These are phyloP conservation scores for Atkinsonella hypoxylon DNA, from an alignment of 2,329 filamentous ascomycete species.

Conservation along the genomic window DNA sequence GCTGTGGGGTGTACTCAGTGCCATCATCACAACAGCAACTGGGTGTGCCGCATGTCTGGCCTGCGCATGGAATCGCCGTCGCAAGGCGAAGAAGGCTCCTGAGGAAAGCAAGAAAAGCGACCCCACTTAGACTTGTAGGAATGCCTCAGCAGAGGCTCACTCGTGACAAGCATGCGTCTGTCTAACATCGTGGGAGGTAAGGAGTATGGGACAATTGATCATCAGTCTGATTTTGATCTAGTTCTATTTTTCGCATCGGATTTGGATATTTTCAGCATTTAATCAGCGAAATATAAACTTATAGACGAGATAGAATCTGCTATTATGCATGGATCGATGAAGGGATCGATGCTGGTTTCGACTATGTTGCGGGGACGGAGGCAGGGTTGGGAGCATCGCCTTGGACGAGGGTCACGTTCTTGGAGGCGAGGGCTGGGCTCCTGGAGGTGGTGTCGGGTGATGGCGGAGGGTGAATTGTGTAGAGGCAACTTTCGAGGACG, in stretches of 20 bases:
- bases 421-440: not conserved
- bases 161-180: not conserved
- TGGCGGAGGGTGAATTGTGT: not conserved
- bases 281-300: not conserved
- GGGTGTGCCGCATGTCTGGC: not conserved
- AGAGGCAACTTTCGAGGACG: not conserved
- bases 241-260: not conserved
- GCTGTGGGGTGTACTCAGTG: not conserved
- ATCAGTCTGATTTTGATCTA: not conserved
- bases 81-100: not conserved
- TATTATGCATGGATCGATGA: not conserved
- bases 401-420: not conserved
- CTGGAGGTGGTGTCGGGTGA: not conserved
- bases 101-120: not conserved
- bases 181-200: not conserved
- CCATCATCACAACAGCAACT: not conserved
- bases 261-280: not conserved
- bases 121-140: not conserved
- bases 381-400: not conserved
- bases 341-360: not conserved
- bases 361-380: not conserved
- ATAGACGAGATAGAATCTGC: not conserved
- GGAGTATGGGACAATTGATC: not conserved
- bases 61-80: not conserved
- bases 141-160: not conserved